These are phyloP conservation scores for Myxozyma neglecta DNA, from an alignment of 805 yeast species.

Conservation along the genomic window DNA sequence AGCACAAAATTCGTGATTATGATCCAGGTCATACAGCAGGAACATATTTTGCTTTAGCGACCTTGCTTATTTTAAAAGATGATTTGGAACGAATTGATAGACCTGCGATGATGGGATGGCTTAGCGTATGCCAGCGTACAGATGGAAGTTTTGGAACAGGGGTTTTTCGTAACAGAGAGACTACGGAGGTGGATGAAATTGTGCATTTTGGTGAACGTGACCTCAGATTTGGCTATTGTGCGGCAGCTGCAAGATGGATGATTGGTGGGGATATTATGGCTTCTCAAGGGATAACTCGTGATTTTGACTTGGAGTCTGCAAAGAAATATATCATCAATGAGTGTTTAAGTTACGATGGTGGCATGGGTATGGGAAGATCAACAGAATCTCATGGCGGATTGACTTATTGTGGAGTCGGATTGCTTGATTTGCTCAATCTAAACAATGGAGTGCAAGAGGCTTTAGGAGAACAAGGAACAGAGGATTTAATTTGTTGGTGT, in stretches of 20 bases:
- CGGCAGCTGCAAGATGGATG: conserved; percentile 59
- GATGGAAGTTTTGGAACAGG: conserved; percentile 58
- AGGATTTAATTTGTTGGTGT: conserved; percentile 23
- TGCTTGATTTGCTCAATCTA: conserved; percentile 48
- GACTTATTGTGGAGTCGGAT: conserved; percentile 77
- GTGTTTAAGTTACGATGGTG: conserved; percentile 59
- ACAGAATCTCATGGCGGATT: conserved; percentile 84
- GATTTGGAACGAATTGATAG: conserved; percentile 43
- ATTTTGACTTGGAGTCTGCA: conserved; percentile 44
- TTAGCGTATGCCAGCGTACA: conserved; percentile 59
- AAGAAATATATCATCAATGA: conserved; percentile 43
- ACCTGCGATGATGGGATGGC: conserved; percentile 51
- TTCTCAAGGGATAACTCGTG: conserved; percentile 35
- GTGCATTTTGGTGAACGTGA: conserved; percentile 63
- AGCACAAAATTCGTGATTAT: conserved; percentile 38
- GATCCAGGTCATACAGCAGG: conserved; percentile 70
- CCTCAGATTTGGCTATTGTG: conserved; percentile 71
- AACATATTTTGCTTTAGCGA: conserved; percentile 71
- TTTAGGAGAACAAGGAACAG: not conserved
- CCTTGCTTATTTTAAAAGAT: conserved; percentile 49
- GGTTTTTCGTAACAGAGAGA: conserved; percentile 31
- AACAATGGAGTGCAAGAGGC: not conserved
- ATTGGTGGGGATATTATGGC: conserved; percentile 44
- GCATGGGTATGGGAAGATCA: conserved; percentile 46
- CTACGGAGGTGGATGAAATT: conserved; percentile 24